Conservation (phyloP, 305 asterid species). For the Salvia sclarea region DNA sequence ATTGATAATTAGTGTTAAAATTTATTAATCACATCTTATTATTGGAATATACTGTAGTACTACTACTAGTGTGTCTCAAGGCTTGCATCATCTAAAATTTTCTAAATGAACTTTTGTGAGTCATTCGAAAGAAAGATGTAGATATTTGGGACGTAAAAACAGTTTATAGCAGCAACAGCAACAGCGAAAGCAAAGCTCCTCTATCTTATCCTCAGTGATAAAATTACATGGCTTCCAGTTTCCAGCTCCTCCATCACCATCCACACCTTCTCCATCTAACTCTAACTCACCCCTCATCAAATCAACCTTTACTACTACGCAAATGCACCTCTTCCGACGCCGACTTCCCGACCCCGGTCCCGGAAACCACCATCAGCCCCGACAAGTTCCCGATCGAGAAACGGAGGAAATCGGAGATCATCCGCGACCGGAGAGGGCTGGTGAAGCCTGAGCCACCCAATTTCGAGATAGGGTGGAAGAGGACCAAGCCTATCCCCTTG, state of each 20-base stretch:
- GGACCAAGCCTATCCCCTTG: conserved; percentile 60
- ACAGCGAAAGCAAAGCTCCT: conserved; percentile 21
- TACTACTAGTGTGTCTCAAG: too few species aligned
- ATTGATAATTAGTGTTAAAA: too few species aligned
- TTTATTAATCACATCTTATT: too few species aligned
- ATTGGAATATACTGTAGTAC: too few species aligned
- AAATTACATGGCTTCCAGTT: conserved; percentile 44
- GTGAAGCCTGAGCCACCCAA: conserved; percentile 70
- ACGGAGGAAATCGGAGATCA: conserved; percentile 60
- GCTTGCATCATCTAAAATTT: too few species aligned
- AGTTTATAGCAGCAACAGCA: not conserved
- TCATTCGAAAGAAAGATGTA: not conserved
- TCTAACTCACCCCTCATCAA: conserved; percentile 25
- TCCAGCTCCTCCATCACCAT: conserved; percentile 42
- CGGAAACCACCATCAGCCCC: conserved; percentile 52
- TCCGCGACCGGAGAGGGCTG: conserved; percentile 57
- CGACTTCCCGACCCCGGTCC: conserved; percentile 47
- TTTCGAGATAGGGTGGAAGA: conserved; percentile 86
- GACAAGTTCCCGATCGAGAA: conserved; percentile 73
- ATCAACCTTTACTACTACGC: conserved; percentile 27
- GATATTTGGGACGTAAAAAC: not conserved
- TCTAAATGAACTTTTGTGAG: not conserved
- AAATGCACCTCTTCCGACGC: conserved; percentile 45
- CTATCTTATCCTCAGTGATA: conserved; percentile 42
- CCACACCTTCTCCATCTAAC: conserved; percentile 27